A percentile compares a stretch with the other conserved stretches of the same genome.
phyloP scores from a whole-genome alignment of 495 filamentous ascomycete species.

The Neurospora cerealis region DNA sequence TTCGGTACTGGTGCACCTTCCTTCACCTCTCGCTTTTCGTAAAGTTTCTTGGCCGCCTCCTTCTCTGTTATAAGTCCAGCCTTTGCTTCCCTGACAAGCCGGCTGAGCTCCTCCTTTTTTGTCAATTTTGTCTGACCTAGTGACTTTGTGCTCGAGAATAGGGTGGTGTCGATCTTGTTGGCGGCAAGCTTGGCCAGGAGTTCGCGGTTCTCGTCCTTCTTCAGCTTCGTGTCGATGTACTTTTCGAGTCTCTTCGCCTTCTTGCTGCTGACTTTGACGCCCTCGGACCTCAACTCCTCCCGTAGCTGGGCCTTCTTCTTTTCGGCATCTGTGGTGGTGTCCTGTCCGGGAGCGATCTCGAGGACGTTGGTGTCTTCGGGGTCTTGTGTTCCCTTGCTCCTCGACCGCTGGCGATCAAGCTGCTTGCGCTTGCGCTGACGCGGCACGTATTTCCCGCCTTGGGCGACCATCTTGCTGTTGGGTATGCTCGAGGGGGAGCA shows the following conservation, averaged over 20 bases:
- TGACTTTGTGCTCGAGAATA: slow-evolving; percentile 64
- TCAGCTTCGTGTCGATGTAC: slow-evolving; percentile 93
- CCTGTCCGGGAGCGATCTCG: slow-evolving; percentile 57
- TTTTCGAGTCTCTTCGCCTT: slow-evolving; percentile 93
- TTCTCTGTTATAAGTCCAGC: slow-evolving; percentile 47
- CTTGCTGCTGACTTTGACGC: slow-evolving; percentile 73
- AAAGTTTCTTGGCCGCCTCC: slow-evolving; percentile 26
- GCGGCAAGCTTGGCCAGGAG: slow-evolving; percentile 73
- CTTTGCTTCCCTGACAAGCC: slow-evolving; percentile 46
- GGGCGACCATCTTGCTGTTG: slow-evolving; percentile 18
- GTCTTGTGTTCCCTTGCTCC: slow-evolving; percentile 26
- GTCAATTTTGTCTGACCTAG: slow-evolving; percentile 58
- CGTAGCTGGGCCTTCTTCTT: slow-evolving; percentile 47
- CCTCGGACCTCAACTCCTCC: slow-evolving; percentile 56
- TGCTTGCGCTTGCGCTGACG: slow-evolving; percentile 72
- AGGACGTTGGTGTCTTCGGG: slow-evolving; percentile 50
- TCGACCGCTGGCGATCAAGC: slow-evolving; percentile 43
- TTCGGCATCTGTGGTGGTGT: slow-evolving; percentile 49
- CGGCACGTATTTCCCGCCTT: slow-evolving; percentile 65
- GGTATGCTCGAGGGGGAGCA: background rate
- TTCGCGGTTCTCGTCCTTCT: slow-evolving; percentile 84
- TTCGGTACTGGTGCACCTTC: slow-evolving; percentile 1
- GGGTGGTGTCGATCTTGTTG: slow-evolving; percentile 69
- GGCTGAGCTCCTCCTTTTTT: slow-evolving; percentile 54
- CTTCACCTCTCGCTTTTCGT: slow-evolving; percentile 13